Conservation (phyloP, 75 land plant species). For the Adiantum capillusveneris region DNA sequence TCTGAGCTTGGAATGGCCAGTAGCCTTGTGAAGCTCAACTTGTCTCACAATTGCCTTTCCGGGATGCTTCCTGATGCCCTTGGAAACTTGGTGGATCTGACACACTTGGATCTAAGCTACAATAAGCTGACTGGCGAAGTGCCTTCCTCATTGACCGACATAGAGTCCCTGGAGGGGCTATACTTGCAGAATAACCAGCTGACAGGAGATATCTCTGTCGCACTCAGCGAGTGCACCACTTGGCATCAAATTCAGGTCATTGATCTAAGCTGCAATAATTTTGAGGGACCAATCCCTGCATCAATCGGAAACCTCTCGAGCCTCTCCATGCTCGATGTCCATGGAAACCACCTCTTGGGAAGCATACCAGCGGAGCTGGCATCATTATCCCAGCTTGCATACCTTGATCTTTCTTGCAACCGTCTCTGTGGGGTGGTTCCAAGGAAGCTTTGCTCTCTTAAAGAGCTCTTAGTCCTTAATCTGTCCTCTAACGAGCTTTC, state of each 20-base stretch:
- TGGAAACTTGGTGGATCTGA: conserved; percentile 26
- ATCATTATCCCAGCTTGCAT: no score
- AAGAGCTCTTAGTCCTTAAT: no score
- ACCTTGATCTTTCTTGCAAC: no score
- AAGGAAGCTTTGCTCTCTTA: no score
- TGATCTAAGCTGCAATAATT: conserved; percentile 44
- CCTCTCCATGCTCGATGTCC: no score
- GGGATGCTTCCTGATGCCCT: conserved; percentile 35
- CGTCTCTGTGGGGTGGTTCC: no score
- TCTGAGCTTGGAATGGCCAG: conserved; percentile 28
- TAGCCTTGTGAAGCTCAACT: conserved; percentile 50
- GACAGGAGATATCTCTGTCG: conserved; percentile 24
- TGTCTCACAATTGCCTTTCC: conserved; percentile 35
- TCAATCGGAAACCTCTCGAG: no score
- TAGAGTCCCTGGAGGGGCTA: conserved; percentile 43
- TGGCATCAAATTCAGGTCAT: conserved; percentile 41
- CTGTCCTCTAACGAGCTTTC: no score
- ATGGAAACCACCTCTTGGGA: no score
- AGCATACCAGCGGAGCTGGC: no score
- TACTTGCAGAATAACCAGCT: conserved; percentile 39
- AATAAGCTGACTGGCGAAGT: conserved; percentile 41
- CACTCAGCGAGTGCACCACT: conserved; percentile 25
- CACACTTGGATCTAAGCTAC: conserved; percentile 38
- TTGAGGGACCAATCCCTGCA: no score
- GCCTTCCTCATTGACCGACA: conserved; percentile 31